These are phyloP conservation scores for Hypoxylon fragiforme DNA, from an alignment of 495 filamentous ascomycete genomes.

Conservation along the genomic window DNA sequence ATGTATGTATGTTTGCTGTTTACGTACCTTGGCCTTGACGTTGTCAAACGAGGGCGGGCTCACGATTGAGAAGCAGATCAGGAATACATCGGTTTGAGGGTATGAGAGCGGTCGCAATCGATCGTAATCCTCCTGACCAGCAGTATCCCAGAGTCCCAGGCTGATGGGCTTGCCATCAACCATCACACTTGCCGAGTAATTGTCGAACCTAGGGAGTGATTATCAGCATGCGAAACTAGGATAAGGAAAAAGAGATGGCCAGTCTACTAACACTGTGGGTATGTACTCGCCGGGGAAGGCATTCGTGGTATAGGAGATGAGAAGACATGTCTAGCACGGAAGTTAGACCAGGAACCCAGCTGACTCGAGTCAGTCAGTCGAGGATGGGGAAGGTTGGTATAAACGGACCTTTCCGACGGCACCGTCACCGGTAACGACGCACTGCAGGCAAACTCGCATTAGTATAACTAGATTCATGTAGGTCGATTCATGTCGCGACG, in stretches of 20 bases:
- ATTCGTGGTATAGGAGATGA: slow-evolving; percentile 99
- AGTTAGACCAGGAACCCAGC: slow-evolving; percentile 35
- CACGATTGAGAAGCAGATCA: slow-evolving; percentile 98
- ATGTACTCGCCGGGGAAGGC: slow-evolving; percentile 99
- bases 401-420: slow-evolving; percentile 90
- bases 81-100: slow-evolving; percentile 96
- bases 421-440: slow-evolving; percentile 98
- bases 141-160: slow-evolving; percentile 97
- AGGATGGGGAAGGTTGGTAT: slow-evolving; percentile 10
- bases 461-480: slow-evolving; percentile 30
- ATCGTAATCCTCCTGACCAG: slow-evolving; percentile 98
- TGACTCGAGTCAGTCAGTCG: slow-evolving; percentile 22
- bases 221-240: slow-evolving; percentile 36
- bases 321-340: slow-evolving; percentile 84
- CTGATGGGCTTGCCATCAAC: slow-evolving; percentile 97
- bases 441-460: slow-evolving; percentile 57
- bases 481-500: slow-evolving; percentile 5
- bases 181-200: slow-evolving; percentile 98
- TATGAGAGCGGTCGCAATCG: slow-evolving; percentile 93
- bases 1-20: too few species aligned
- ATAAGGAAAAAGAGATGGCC: slow-evolving; percentile 4
- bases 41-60: slow-evolving; percentile 97
- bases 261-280: slow-evolving; percentile 84
- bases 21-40: slow-evolving; percentile 86
- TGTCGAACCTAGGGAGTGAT: slow-evolving; percentile 79